Conservation (phyloP, 352 stramenopile genomes). For the Pythium periplocum region DNA sequence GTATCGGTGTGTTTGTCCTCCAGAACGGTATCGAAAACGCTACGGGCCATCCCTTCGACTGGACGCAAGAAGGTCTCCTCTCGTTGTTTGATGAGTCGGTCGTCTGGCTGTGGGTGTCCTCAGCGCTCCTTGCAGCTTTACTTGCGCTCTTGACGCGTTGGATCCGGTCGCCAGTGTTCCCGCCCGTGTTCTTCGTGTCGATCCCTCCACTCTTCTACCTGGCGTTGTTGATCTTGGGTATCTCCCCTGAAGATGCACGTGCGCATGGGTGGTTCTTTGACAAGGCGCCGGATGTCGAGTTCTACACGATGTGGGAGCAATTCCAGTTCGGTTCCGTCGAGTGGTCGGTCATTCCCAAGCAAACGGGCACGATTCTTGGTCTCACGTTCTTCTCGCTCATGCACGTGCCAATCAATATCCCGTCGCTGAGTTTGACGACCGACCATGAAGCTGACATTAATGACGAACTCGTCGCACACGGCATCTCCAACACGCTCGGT, state of each 20-base stretch:
- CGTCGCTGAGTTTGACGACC: constrained; percentile 79
- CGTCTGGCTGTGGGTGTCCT: constrained; percentile 68
- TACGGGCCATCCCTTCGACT: constrained; percentile 60
- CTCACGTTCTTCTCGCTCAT: constrained; percentile 92
- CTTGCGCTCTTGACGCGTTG: constrained; percentile 52
- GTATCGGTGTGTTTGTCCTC: constrained; percentile 86
- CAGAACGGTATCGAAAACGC: constrained; percentile 85
- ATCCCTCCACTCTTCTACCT: constrained; percentile 79
- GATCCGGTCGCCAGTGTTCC: constrained; percentile 56
- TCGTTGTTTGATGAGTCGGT: constrained; percentile 44
- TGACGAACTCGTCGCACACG: constrained; percentile 89
- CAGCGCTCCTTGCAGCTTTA: constrained; percentile 40
- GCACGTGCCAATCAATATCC: constrained; percentile 95
- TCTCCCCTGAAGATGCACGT: constrained; percentile 53
- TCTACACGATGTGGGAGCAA: constrained; percentile 73
- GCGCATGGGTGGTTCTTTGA: constrained; percentile 75
- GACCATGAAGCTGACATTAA: constrained; percentile 91
- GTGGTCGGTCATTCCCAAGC: constrained; percentile 71
- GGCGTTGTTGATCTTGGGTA: constrained; percentile 35
- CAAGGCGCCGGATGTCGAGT: constrained; percentile 53
- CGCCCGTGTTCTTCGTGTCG: constrained; percentile 76
- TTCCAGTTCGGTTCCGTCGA: constrained; percentile 61
- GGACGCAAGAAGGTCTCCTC: constrained; percentile 40
- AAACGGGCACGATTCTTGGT: constrained; percentile 74
- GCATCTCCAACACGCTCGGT: constrained; percentile 87